Evolutionary conservation across 108 stramenopile species (phyloP).

Genomic region (Nitzschia sp.): DNA sequence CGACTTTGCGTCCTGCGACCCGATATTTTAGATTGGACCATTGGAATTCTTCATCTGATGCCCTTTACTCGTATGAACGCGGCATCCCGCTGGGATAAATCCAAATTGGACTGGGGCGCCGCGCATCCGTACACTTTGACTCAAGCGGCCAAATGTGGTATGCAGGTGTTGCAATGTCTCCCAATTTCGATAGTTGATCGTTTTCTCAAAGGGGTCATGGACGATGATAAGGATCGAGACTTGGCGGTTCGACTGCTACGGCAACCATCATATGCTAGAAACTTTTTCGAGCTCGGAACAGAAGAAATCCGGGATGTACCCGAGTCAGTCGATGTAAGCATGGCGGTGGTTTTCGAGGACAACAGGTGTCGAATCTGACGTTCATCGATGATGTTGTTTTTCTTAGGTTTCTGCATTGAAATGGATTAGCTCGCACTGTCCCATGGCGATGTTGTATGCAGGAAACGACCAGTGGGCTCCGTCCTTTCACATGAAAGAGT

Average conservation of each 20-base stretch:
- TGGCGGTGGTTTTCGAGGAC: not conserved
- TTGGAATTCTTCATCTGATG: conserved; percentile 66
- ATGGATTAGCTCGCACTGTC: conserved; percentile 40
- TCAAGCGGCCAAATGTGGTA: conserved; percentile 14
- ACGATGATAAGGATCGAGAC: conserved; percentile 51
- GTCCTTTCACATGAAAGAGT: conserved; percentile 34
- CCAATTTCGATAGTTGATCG: conserved; percentile 32
- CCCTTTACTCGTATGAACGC: conserved; percentile 75
- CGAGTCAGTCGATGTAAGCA: conserved; percentile 56
- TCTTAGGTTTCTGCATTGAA: conserved; percentile 44
- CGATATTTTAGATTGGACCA: conserved; percentile 55
- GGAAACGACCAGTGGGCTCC: conserved; percentile 80
- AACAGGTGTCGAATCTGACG: not conserved
- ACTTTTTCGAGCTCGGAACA: conserved; percentile 70
- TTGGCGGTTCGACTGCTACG: conserved; percentile 48
- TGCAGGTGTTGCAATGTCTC: conserved; percentile 15
- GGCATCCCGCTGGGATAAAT: conserved; percentile 24
- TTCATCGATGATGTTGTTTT: not conserved
- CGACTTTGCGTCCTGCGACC: conserved; percentile 56
- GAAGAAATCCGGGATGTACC: conserved; percentile 82
- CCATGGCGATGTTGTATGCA: conserved; percentile 58
- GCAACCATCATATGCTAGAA: conserved; percentile 50
- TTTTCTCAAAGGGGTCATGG: conserved; percentile 35
- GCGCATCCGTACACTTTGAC: conserved; percentile 40
- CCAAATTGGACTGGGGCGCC: conserved; percentile 42